Conservation (phyloP, 2,329 filamentous ascomycete species). For the Westerdykella aurantiaca region DNA sequence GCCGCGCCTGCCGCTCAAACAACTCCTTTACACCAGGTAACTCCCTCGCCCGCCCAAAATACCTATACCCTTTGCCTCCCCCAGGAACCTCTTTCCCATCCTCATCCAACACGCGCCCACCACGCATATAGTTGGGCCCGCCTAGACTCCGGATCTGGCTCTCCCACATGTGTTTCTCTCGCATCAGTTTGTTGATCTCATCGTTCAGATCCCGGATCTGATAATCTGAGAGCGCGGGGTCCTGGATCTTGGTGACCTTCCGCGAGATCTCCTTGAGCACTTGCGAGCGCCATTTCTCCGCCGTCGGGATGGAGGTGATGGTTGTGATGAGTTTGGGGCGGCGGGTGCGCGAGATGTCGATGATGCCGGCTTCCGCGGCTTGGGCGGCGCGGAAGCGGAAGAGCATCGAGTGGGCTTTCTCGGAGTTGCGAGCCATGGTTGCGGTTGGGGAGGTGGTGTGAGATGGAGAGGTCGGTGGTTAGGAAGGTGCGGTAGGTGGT, state of each 20-base stretch:
- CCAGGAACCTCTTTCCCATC: conserved; percentile 52
- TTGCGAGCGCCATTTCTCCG: conserved; percentile 97
- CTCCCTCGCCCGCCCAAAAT: conserved; percentile 81
- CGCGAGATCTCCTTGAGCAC: conserved; percentile 95
- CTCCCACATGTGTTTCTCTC: conserved; percentile 99
- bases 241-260: conserved; percentile 95
- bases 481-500: conserved; percentile 1
- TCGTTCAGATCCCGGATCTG: conserved; percentile 98
- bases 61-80: conserved; percentile 80
- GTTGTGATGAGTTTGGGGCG: conserved; percentile 88
- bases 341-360: conserved; percentile 83
- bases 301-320: conserved; percentile 73
- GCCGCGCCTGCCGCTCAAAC: conserved; percentile 32
- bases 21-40: conserved; percentile 94
- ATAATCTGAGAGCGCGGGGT: conserved; percentile 84
- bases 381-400: conserved; percentile 98
- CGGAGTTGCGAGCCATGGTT: conserved; percentile 77
- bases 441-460: conserved; percentile 10
- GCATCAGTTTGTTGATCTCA: conserved; percentile 98
- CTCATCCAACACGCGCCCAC: conserved; percentile 51
- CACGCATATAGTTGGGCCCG: conserved; percentile 94
- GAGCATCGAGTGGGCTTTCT: conserved; percentile 99
- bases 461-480: conserved; percentile 31
- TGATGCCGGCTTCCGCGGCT: conserved; percentile 90
- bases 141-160: conserved; percentile 90